Percentiles rank a stretch among this genome's conserved stretches.
Conservation (phyloP, 129 eudicot species). For the Arctium lappa region DNA sequence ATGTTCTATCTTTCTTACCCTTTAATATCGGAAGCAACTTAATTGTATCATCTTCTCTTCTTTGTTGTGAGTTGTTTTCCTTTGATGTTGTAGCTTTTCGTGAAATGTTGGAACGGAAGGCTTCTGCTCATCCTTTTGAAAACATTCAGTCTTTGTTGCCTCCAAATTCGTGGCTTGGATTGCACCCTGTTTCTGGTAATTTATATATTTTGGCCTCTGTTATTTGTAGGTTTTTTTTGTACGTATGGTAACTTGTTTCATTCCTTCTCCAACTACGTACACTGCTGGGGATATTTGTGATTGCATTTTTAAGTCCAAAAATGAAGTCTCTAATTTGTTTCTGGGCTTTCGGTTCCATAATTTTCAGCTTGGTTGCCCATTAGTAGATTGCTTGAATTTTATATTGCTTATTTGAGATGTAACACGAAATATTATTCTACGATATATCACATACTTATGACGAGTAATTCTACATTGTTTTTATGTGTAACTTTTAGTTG, state of each 20-base stretch:
- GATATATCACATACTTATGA: too few species aligned
- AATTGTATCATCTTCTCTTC: background rate
- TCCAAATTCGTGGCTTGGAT: slow-evolving; percentile 92
- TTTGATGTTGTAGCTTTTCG: slow-evolving; percentile 65
- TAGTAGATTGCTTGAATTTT: too few species aligned
- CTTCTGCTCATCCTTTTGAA: slow-evolving; percentile 96
- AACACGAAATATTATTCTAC: too few species aligned
- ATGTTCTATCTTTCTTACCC: background rate
- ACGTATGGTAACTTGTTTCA: background rate
- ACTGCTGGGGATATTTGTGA: too few species aligned
- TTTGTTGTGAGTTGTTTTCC: background rate
- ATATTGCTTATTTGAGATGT: too few species aligned
- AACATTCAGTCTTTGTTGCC: slow-evolving; percentile 93
- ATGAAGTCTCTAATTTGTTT: too few species aligned
- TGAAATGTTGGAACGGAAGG: slow-evolving; percentile 87
- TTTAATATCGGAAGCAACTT: background rate
- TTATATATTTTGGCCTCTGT: background rate
- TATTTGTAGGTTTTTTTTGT: background rate
- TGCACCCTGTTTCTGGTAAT: slow-evolving; percentile 85
- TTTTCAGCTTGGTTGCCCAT: too few species aligned
- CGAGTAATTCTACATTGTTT: too few species aligned
- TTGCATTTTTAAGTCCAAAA: too few species aligned
- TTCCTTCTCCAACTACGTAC: too few species aligned
- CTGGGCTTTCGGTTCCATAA: too few species aligned
- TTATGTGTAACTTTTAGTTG: too few species aligned